A percentile compares a stretch with the other conserved stretches of the same genome.
phyloP scores from a whole-genome alignment of 2,329 filamentous ascomycete genomes.

The Dothiorella sarmentorum region DNA sequence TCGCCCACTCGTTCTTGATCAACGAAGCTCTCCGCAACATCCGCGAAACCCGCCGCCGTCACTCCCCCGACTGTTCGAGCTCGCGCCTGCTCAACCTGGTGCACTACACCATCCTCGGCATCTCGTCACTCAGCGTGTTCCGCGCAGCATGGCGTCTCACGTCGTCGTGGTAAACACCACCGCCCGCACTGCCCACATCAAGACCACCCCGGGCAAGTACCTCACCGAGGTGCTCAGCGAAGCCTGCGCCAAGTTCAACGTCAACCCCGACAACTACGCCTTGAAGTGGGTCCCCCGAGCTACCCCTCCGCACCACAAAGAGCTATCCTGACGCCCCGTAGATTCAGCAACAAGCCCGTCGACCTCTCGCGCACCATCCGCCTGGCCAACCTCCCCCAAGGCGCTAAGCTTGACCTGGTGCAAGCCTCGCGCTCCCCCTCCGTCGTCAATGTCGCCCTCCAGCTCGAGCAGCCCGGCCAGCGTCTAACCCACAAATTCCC shows the following conservation, averaged over 20 bases:
- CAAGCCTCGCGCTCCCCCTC: conserved; percentile 81
- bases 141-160: conserved; percentile 70
- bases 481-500: conserved; percentile 81
- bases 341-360: conserved; percentile 71
- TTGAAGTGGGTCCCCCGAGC: conserved; percentile 62
- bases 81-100: conserved; percentile 17
- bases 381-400: conserved; percentile 74
- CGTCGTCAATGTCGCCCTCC: conserved; percentile 82
- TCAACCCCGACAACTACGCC: conserved; percentile 69
- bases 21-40: conserved; percentile 12
- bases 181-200: conserved; percentile 73
- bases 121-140: conserved; percentile 11
- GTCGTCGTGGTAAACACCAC: conserved; percentile 83
- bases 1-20: conserved; percentile 15
- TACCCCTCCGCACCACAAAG: conserved; percentile 19
- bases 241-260: conserved; percentile 77
- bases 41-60: conserved; percentile 17
- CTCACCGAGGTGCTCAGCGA: conserved; percentile 83
- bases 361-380: conserved; percentile 83
- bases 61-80: conserved; percentile 12
- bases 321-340: background rate
- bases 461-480: conserved; percentile 69
- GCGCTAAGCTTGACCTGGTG: conserved; percentile 90
- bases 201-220: conserved; percentile 76
- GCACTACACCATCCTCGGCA: conserved; percentile 17